Conservation (phyloP, 176 grass and related monocot genomes). For the Cocos nucifera region DNA sequence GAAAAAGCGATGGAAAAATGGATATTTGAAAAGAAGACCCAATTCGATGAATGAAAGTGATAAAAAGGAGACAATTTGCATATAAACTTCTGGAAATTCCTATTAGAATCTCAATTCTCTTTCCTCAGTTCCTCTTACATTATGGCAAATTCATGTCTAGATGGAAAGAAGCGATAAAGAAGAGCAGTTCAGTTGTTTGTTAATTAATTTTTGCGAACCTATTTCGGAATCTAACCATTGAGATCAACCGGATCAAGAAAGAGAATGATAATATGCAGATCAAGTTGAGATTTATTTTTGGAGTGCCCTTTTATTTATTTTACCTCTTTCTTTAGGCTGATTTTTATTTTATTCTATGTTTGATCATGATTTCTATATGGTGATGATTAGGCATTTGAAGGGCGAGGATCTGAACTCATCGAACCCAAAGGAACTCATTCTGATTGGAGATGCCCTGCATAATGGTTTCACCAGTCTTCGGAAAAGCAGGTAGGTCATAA, state of each 20-base stretch:
- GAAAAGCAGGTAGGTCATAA: too few relatives aligned
- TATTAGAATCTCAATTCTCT: too few relatives aligned
- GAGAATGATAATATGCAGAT: conserved; percentile 97
- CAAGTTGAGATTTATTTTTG: conserved; percentile 51
- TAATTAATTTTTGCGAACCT: not conserved
- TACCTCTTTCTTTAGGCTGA: not conserved
- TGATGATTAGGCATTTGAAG: conserved; percentile 59
- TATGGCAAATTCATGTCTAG: too few relatives aligned
- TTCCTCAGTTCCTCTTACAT: too few relatives aligned
- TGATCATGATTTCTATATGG: not conserved
- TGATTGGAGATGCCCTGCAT: too few relatives aligned
- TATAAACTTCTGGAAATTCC: too few relatives aligned
- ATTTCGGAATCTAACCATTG: conserved; percentile 62
- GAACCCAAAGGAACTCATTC: too few relatives aligned
- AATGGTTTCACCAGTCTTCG: too few relatives aligned
- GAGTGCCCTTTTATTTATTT: conserved; percentile 2
- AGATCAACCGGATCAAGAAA: conserved; percentile 88
- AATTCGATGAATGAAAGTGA: not conserved
- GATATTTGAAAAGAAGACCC: not conserved
- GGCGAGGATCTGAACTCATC: too few relatives aligned
- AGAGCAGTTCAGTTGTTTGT: not conserved
- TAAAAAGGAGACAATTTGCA: not conserved
- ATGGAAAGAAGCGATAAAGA: not conserved
- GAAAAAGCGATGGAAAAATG: too few relatives aligned
- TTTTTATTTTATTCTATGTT: conserved; percentile 2